Conservation (phyloP, 2,329 filamentous ascomycete species). For the Claviceps arundinis region DNA sequence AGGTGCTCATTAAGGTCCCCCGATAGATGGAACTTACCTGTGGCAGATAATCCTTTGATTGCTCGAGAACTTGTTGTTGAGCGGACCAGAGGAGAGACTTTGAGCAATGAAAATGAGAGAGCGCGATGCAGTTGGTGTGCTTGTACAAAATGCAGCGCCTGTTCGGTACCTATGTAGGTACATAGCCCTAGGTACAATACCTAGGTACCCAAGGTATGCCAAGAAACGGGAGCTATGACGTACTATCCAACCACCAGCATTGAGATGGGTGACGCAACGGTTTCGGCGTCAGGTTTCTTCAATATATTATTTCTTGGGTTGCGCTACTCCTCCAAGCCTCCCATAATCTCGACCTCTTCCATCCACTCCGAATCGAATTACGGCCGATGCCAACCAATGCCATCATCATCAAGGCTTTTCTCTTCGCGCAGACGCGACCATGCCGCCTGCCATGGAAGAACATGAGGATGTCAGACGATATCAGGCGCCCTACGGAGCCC, state of each 20-base stretch:
- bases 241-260: neutral
- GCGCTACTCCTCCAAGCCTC: neutral
- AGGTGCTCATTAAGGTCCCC: too few species aligned
- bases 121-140: too few species aligned
- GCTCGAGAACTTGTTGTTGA: too few species aligned
- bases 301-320: neutral
- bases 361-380: too few species aligned
- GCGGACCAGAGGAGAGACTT: too few species aligned
- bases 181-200: too few species aligned
- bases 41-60: too few species aligned
- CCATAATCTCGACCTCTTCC: neutral
- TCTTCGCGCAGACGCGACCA: conserved; percentile 10
- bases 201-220: neutral
- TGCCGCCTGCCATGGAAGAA: conserved; percentile 24
- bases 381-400: neutral
- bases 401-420: neutral
- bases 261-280: neutral
- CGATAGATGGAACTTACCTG: too few species aligned
- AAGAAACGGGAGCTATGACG: conserved; percentile 3
- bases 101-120: too few species aligned
- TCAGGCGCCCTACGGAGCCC: conserved; percentile 27
- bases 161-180: too few species aligned
- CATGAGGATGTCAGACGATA: conserved; percentile 25
- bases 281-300: neutral
- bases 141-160: too few species aligned